Conservation (phyloP, 805 yeast genomes). For the Candida methanosorbosa region DNA sequence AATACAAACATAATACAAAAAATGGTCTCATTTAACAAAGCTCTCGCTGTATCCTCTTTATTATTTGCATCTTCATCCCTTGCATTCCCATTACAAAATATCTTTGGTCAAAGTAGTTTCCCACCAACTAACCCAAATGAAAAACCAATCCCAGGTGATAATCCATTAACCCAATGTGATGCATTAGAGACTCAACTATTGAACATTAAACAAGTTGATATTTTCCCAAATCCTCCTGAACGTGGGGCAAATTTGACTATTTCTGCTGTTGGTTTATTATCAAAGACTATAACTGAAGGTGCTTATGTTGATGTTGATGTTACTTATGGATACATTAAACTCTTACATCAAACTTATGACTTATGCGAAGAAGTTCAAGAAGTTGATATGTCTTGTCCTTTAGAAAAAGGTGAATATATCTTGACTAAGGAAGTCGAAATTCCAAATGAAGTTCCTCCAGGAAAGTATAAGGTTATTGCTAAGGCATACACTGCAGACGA, state of each 20-base stretch:
- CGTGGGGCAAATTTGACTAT: conserved; percentile 82
- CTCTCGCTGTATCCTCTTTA: conserved; percentile 2
- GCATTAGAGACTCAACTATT: conserved; percentile 53
- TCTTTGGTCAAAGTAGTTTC: conserved; percentile 9
- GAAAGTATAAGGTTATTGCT: conserved; percentile 78
- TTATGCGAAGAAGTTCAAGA: conserved; percentile 81
- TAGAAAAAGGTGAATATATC: conserved; percentile 57
- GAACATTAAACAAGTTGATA: conserved; percentile 45
- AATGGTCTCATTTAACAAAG: conserved; percentile 7
- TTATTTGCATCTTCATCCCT: conserved; percentile 3
- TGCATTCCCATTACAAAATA: conserved; percentile 8
- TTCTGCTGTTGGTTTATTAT: conserved; percentile 59
- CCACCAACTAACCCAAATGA: conserved; percentile 14
- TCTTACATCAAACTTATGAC: conserved; percentile 85
- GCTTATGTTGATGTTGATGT: conserved; percentile 94
- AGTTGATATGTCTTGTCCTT: conserved; percentile 81
- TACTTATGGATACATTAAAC: conserved; percentile 81
- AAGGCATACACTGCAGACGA: conserved; percentile 86
- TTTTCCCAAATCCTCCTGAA: conserved; percentile 82
- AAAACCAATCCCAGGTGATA: conserved; percentile 81
- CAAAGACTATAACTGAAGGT: conserved; percentile 59
- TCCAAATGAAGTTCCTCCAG: conserved; percentile 93
- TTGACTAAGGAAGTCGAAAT: conserved; percentile 69
- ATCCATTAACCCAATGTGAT: conserved; percentile 80
- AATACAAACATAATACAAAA: too few relatives aligned